Base-by-base conservation (phyloP, 2,329 filamentous ascomycete genomes). In the Fusarium sp. region DNA sequence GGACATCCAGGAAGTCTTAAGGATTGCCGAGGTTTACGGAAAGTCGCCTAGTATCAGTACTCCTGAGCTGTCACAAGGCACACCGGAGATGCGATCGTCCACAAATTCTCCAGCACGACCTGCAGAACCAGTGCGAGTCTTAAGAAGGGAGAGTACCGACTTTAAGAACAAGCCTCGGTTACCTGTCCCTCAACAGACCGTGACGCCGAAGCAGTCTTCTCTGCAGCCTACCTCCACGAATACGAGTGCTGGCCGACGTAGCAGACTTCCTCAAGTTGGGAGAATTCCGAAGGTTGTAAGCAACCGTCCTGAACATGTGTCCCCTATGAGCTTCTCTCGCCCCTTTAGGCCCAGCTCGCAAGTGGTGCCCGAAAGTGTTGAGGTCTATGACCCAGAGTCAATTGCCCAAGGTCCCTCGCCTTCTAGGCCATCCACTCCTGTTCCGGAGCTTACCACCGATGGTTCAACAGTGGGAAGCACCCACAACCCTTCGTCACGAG, bases 221-320 rank as follows among this genome's bases (percentile, higher is more conserved):
- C 43, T 50, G 14, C 58, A 52, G 20, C 54, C 34, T 38, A 36
- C 55, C 7, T 38, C 44, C 31, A 22, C 52, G 26, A 66, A 45
- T 39, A 26, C 57, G n/a, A 61, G 18, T 36, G 51, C 63, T 26
- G 69, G 65, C 13, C 71, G 75, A 28, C 78, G 76, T 8, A 92
- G 89, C 75, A 87, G 94, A 58, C 82, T 97, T 18, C 89, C 90
- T 28, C 93, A 95, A 71, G 90, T 97, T 46, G 95, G 94, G 10
- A 89, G 95, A 17, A 97, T 97, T 52, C 95, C 95, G 10, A 90
- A 90, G 73, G 93, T 97, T 6, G 85, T 95, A 31, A 93, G 89
- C 45, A 89, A 87, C 46, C 87, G 90, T 54, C 84, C 89, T 36
- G 87, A 91, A 66, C 88, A 88, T 48, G 87, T 88, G 2, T 91